Evolutionary conservation across 2,329 filamentous ascomycete species (phyloP).

Genomic region (Trichoderma sp.): DNA sequence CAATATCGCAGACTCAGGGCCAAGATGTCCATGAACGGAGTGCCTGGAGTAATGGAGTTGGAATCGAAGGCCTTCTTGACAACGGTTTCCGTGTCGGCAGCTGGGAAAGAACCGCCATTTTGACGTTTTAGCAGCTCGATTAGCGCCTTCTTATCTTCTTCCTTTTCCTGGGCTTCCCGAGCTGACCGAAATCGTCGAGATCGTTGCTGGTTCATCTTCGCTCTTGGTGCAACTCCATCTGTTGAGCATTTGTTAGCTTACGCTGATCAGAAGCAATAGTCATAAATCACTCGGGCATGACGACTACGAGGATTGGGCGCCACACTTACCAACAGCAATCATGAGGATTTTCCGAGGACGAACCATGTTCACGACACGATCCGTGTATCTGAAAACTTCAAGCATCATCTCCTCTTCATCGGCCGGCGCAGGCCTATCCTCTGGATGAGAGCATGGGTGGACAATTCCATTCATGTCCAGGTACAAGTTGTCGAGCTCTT

Average conservation of each 20-base stretch:
- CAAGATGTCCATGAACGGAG: slow-evolving; percentile 97
- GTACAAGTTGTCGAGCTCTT: slow-evolving; percentile 97
- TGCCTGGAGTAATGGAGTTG: slow-evolving; percentile 87
- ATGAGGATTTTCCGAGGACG: slow-evolving; percentile 92
- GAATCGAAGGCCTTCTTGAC: slow-evolving; percentile 91
- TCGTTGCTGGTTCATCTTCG: slow-evolving; percentile 99
- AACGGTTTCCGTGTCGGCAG: slow-evolving; percentile 59
- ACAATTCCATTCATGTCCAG: slow-evolving; percentile 99
- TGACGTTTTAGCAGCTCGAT: slow-evolving; percentile 80
- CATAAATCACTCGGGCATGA: background rate
- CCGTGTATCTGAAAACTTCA: slow-evolving; percentile 97
- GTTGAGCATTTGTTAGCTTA: background rate
- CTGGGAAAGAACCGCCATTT: slow-evolving; percentile 62
- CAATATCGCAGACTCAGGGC: slow-evolving; percentile 89
- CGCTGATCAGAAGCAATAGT: background rate
- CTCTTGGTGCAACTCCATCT: slow-evolving; percentile 96
- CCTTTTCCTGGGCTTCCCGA: slow-evolving; percentile 91
- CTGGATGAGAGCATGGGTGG: slow-evolving; percentile 96
- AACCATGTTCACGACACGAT: slow-evolving; percentile 98
- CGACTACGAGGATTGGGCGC: background rate
- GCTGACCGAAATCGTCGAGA: slow-evolving; percentile 92
- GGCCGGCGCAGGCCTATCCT: slow-evolving; percentile 84
- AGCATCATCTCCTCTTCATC: slow-evolving; percentile 99
- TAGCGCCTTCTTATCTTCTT: slow-evolving; percentile 85
- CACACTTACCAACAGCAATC: slow-evolving; percentile 82